Evolutionary conservation across 2,329 filamentous ascomycete genomes (phyloP).

Genomic region (Trichoderma cornu-damae): DNA sequence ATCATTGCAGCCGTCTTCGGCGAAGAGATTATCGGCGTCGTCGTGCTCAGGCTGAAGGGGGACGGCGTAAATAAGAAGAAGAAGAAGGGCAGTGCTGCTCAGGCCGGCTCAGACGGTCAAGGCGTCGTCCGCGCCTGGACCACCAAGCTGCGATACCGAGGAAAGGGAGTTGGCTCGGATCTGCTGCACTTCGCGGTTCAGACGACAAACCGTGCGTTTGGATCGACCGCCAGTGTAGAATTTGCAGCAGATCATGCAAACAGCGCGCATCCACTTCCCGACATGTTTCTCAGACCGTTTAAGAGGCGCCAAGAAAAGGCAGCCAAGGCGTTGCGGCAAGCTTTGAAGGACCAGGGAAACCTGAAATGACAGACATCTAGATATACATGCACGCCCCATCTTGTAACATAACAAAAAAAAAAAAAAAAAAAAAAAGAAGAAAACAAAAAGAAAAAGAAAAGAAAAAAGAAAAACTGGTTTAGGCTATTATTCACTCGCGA

Average conservation of each 20-base stretch:
- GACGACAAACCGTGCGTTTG: conserved; percentile 58
- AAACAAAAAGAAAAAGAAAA: not conserved
- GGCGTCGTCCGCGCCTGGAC: conserved; percentile 77
- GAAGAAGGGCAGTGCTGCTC: not conserved
- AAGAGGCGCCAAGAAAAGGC: conserved; percentile 52
- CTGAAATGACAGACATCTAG: too few relatives aligned
- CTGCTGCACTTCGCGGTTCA: conserved; percentile 67
- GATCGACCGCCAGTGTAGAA: conserved; percentile 54
- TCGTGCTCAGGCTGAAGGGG: conserved; percentile 59
- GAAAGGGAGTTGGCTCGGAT: conserved; percentile 64
- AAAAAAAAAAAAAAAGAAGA: not conserved
- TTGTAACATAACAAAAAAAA: not conserved
- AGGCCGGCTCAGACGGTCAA: conserved; percentile 43
- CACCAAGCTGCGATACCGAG: conserved; percentile 62
- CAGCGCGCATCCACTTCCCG: conserved; percentile 53
- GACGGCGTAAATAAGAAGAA: not conserved
- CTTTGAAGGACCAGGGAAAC: conserved; percentile 21
- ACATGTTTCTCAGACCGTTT: conserved; percentile 55
- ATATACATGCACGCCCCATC: not conserved
- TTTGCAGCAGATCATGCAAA: conserved; percentile 78
- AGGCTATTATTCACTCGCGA: too few relatives aligned
- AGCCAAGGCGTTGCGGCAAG: conserved; percentile 38
- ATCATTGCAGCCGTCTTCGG: conserved; percentile 62
- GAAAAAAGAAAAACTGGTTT: too few relatives aligned
- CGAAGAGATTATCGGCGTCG: conserved; percentile 60